Conservation (phyloP, 2,329 filamentous ascomycete species). For the Plenodomus tracheiphilus region DNA sequence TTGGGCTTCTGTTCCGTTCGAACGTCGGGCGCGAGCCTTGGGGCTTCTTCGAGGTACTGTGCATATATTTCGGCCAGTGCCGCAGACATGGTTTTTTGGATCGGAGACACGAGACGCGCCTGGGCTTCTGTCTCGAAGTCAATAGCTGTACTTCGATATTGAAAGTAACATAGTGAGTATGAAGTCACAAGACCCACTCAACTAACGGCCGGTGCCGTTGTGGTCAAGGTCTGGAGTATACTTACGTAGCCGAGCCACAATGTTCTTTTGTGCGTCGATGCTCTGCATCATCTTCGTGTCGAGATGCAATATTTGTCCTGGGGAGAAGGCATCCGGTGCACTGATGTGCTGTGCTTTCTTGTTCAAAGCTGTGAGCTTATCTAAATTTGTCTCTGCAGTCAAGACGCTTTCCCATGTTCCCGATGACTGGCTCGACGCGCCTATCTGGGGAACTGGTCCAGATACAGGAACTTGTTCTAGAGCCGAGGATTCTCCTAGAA, state of each 20-base stretch:
- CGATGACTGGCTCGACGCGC: neutral
- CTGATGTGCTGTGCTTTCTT: neutral
- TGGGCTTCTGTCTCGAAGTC: neutral
- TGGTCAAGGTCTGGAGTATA: neutral
- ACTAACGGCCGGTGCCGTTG: too few species aligned
- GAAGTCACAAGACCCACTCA: too few species aligned
- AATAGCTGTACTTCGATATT: neutral
- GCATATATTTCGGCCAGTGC: neutral
- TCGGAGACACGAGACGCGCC: neutral
- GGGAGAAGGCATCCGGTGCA: neutral
- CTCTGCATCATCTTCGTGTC: neutral
- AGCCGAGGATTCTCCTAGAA: too few species aligned
- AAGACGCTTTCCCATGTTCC: neutral
- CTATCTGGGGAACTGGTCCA: too few species aligned
- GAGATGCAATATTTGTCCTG: neutral
- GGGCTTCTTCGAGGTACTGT: neutral
- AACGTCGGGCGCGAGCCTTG: neutral
- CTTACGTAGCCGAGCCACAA: neutral
- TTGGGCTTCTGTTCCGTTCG: neutral
- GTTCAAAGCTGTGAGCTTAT: neutral
- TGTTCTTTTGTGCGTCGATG: neutral
- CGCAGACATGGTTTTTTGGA: neutral
- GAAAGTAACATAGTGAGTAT: too few species aligned
- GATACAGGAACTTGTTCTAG: too few species aligned
- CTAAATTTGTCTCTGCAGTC: neutral